Conservation (phyloP, 208 protist genomes). For the Crithidia thermophila region DNA sequence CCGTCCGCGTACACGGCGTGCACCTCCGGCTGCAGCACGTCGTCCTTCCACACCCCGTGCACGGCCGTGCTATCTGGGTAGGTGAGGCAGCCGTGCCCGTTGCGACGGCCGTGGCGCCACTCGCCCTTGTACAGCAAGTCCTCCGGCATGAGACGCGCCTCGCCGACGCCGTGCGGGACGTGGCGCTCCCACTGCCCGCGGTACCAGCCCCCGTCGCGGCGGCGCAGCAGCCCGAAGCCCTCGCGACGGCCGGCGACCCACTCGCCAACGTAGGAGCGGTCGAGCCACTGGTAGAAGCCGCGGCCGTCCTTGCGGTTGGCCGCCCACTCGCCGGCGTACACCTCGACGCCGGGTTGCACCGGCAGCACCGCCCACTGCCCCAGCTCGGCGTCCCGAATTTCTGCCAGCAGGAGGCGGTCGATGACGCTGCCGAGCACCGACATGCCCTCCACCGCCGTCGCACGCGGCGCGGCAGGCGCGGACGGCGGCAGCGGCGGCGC, state of each 20-base stretch:
- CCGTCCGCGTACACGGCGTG: conserved; percentile 63
- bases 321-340: conserved; percentile 91
- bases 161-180: conserved; percentile 67
- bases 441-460: conserved; percentile 26
- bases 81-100: conserved; percentile 58
- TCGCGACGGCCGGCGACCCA: conserved; percentile 73
- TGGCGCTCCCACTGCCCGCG: conserved; percentile 81
- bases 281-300: conserved; percentile 84
- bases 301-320: conserved; percentile 69
- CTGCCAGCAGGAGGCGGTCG: conserved; percentile 10
- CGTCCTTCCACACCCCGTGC: conserved; percentile 47
- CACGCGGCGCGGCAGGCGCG: not conserved
- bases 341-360: conserved; percentile 54
- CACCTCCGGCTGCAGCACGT: conserved; percentile 50
- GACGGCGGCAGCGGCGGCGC: conserved; percentile 2
- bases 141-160: conserved; percentile 54
- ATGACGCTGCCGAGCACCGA: conserved; percentile 24
- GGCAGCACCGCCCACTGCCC: conserved; percentile 31
- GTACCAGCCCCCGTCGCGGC: conserved; percentile 72
- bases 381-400: conserved; percentile 15
- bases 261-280: conserved; percentile 78
- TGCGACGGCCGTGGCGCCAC: conserved; percentile 53
- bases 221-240: conserved; percentile 69
- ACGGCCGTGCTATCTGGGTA: conserved; percentile 41
- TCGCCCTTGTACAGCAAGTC: conserved; percentile 62